phyloP scores from a whole-genome alignment of 169 alveolate genomes.

The Eimeria sp. region DNA sequence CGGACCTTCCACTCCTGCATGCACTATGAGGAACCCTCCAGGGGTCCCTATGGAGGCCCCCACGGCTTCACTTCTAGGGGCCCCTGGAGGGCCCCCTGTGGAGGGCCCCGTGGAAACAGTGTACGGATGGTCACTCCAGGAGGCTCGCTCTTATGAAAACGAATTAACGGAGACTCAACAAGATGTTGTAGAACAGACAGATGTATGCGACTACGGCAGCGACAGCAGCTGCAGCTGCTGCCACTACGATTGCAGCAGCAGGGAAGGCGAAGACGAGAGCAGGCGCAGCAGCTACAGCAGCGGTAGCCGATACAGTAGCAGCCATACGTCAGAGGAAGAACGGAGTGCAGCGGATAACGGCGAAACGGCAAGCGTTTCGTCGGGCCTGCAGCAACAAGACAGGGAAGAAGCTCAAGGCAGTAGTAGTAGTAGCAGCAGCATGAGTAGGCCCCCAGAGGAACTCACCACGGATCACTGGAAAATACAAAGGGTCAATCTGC shows the following conservation, averaged over 20 bases:
- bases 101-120: neutral
- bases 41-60: too few relatives aligned
- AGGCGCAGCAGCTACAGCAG: too few relatives aligned
- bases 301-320: neutral
- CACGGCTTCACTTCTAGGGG: neutral
- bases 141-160: neutral
- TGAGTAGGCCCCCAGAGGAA: too few relatives aligned
- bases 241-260: constrained; percentile 49
- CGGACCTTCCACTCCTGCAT: neutral
- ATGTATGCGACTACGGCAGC: constrained; percentile 6
- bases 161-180: neutral
- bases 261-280: constrained; percentile 1
- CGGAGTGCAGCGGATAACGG: neutral
- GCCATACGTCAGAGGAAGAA: constrained; percentile 2
- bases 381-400: neutral
- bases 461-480: constrained; percentile 1
- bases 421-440: neutral
- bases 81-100: neutral
- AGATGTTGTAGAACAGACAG: neutral
- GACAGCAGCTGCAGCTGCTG: constrained; percentile 64
- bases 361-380: neutral
- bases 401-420: neutral
- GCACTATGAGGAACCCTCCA: too few relatives aligned
- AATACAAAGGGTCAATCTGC: neutral
- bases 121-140: neutral